Percentiles rank a stretch among this genome's conserved stretches.
Conservation (phyloP, 371 early-diverging fungal genomes). For the Quaeritorhiza haematococci region DNA sequence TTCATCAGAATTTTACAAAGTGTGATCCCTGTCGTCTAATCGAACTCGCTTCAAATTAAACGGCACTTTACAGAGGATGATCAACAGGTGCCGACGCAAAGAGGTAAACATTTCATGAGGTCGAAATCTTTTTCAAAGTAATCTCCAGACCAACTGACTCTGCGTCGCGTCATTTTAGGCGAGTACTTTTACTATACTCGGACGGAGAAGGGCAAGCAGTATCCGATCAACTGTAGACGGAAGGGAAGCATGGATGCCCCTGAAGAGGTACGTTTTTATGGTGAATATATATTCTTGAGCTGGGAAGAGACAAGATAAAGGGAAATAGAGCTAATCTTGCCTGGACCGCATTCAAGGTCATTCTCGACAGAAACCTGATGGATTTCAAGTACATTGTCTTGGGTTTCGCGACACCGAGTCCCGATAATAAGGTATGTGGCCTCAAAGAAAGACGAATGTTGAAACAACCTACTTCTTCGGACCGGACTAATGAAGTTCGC, state of each 20-base stretch:
- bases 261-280: slow-evolving; percentile 18
- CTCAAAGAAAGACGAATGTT: too few relatives aligned
- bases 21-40: not conserved
- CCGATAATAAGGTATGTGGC: slow-evolving; percentile 27
- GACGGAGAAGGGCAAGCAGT: slow-evolving; percentile 41
- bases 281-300: slow-evolving; percentile 12
- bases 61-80: slow-evolving; percentile 25
- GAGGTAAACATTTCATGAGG: not conserved
- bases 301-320: slow-evolving; percentile 9
- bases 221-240: slow-evolving; percentile 34
- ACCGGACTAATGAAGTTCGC: not conserved
- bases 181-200: slow-evolving; percentile 38
- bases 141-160: too few relatives aligned
- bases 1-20: not conserved
- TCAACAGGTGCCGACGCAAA: slow-evolving; percentile 20
- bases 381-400: slow-evolving; percentile 27
- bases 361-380: slow-evolving; percentile 1
- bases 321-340: too few relatives aligned
- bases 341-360: too few relatives aligned
- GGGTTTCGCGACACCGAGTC: slow-evolving; percentile 12
- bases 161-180: too few relatives aligned
- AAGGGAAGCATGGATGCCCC: slow-evolving; percentile 19
- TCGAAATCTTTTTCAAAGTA: slow-evolving; percentile 10
- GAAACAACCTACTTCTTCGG: not conserved
- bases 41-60: not conserved